These are phyloP conservation scores for Thielaviopsis ethacetica DNA, from an alignment of 2,329 filamentous ascomycete genomes.

Conservation along the genomic window DNA sequence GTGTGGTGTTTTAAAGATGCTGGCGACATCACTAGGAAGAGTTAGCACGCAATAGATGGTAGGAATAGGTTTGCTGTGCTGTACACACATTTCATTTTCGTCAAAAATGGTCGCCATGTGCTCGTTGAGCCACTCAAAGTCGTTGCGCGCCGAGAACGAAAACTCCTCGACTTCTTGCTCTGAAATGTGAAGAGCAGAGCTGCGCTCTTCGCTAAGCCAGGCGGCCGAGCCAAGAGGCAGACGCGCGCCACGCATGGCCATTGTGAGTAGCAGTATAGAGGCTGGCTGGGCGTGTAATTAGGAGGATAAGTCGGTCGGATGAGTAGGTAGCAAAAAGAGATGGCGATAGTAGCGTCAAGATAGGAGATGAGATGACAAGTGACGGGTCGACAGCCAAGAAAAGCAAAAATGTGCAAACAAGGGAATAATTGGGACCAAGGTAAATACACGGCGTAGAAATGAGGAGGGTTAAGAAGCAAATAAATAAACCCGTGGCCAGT, in stretches of 20 bases:
- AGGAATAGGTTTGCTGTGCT: background rate
- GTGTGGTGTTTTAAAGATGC: constrained; percentile 89
- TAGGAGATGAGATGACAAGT: background rate
- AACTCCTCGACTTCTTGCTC: constrained; percentile 84
- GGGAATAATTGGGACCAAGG: background rate
- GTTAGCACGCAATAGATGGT: background rate
- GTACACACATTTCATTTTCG: constrained; percentile 59
- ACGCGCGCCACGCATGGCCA: constrained; percentile 38
- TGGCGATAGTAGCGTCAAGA: background rate
- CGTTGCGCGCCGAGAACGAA: constrained; percentile 77
- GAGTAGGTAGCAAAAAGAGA: background rate
- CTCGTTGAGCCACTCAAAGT: constrained; percentile 96
- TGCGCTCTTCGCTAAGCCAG: constrained; percentile 77
- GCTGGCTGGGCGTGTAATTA: constrained; percentile 1
- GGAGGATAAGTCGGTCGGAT: background rate
- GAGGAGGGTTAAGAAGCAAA: background rate
- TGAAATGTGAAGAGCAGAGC: constrained; percentile 58
- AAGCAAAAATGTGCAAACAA: constrained; percentile 4
- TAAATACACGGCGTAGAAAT: background rate
- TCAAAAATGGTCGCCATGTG: constrained; percentile 93
- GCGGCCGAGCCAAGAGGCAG: constrained; percentile 60
- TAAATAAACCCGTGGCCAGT: background rate
- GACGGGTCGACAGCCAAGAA: background rate
- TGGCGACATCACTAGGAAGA: constrained; percentile 58
- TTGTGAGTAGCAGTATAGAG: constrained; percentile 8